Percentiles rank a stretch among this genome's conserved stretches.
These are phyloP conservation scores for Rosa chinensis DNA, from an alignment of 306 rosid genomes.

Conservation along the genomic window DNA sequence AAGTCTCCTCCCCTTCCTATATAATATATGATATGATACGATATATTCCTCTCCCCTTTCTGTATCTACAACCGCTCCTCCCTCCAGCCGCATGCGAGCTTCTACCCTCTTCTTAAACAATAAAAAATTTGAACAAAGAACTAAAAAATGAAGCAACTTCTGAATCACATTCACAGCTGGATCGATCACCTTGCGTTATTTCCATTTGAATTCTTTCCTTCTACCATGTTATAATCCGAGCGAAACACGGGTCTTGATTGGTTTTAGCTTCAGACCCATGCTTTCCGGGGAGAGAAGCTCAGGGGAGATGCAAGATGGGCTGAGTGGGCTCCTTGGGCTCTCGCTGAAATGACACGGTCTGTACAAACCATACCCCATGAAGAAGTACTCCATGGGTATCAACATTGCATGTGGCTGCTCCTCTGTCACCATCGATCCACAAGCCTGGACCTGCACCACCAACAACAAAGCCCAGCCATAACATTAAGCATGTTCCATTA, in stretches of 20 bases:
- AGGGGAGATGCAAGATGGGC: slow-evolving; percentile 87
- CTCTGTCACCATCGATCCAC: slow-evolving; percentile 97
- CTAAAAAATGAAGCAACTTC: slow-evolving; percentile 15
- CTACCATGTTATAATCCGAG: slow-evolving; percentile 33
- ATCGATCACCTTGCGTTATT: slow-evolving; percentile 7
- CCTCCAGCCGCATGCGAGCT: slow-evolving; percentile 3
- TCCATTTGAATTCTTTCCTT: slow-evolving; percentile 13
- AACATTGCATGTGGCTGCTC: slow-evolving; percentile 97
- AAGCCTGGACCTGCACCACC: slow-evolving; percentile 75
- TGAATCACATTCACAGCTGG: slow-evolving; percentile 28
- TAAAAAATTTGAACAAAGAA: slow-evolving; percentile 22
- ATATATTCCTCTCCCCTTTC: slow-evolving; percentile 22
- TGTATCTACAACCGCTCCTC: slow-evolving; percentile 49
- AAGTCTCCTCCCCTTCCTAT: slow-evolving; percentile 31
- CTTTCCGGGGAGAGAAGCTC: slow-evolving; percentile 96
- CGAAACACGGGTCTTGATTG: slow-evolving; percentile 74
- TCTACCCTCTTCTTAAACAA: slow-evolving; percentile 26
- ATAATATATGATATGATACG: slow-evolving; percentile 9
- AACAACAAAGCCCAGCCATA: slow-evolving; percentile 22
- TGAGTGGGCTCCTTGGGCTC: slow-evolving; percentile 84
- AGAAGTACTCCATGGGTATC: slow-evolving; percentile 86
- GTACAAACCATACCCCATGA: slow-evolving; percentile 83
- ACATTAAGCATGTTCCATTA: not conserved
- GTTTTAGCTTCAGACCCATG: slow-evolving; percentile 94
- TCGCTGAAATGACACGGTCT: slow-evolving; percentile 64